Evolutionary conservation across 2,329 filamentous ascomycete species (phyloP), one percentile per base, ranked within the genome.

Genomic region (Emydomyces testavorans): DNA sequence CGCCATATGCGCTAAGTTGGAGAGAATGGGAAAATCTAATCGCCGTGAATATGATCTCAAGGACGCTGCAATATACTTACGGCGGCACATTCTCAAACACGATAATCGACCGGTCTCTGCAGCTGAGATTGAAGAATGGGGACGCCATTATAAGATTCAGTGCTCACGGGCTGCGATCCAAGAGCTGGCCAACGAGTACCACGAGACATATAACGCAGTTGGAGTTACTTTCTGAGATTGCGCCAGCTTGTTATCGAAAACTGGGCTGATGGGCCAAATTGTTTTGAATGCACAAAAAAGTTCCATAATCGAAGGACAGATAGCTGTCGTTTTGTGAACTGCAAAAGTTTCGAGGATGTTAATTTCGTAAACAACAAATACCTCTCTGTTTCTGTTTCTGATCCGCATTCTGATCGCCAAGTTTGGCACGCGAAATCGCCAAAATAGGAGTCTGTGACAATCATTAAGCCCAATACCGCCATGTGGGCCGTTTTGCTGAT

Each of bases 1-100:
- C 16, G 46, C 37, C 21, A 20, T 48, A 5, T 42, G 34, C n/a
- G 20, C 21, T 4, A 48, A 48, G 21, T 4, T 43, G 18, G 26
- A 38, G 11, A 42, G 46, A 18, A 41, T 48, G 42, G 34, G 32
- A 2, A 37, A 37, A 21, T 16, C 42, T 1, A 20, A 45, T 11
- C 13, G 24, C 3, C 42, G 42, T 7, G 16, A 20, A 2, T 43
- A 43, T 23, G 40, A 43, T 43, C 8, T 20, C 28, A 43, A 32
- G 10, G 40, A 43, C 11, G 40, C 40, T 15, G 40, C 24, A 5
- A 29, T 28, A 29, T 40, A 40, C n/a, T 13, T 40, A 21, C 39
- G 28, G 26, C 39, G 28, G n/a, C 15, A 42, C 13, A 42, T 42
- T n/a, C 5, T 31, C 24, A 42, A 31, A 20, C 24, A 42, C 15